Percentiles rank a stretch among this genome's conserved stretches.
Evolutionary conservation across 176 grass and related monocot genomes (phyloP).

Genomic region (Lolium rigidum): DNA sequence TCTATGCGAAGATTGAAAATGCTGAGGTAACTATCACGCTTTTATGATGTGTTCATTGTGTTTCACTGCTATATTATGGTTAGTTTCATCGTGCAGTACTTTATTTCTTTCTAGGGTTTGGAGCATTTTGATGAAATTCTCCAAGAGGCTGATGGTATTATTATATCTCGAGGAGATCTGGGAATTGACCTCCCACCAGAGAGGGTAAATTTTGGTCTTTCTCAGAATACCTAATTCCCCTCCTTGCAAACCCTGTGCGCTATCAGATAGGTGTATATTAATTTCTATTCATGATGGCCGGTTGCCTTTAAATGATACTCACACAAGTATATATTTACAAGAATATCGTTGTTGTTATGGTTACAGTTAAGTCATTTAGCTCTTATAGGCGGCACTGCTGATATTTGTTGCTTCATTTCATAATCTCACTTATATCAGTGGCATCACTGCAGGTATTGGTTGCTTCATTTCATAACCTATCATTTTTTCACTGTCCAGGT

Average conservation of each 20-base stretch:
- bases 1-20: slow-evolving; percentile 96
- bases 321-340: not conserved
- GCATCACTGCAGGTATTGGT: not conserved
- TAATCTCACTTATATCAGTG: not conserved
- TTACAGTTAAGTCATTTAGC: not conserved
- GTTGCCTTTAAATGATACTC: not conserved
- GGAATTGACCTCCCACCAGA: slow-evolving; percentile 97
- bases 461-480: slow-evolving; percentile 34
- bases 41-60: not conserved
- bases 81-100: slow-evolving; percentile 24
- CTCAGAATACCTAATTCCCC: not conserved
- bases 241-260: not conserved
- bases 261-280: slow-evolving; percentile 28
- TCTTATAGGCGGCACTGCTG: not conserved
- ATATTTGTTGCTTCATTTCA: slow-evolving; percentile 30
- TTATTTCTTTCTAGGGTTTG: slow-evolving; percentile 73
- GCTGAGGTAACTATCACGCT: slow-evolving; percentile 57
- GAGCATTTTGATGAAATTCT: slow-evolving; percentile 99
- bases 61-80: slow-evolving; percentile 38
- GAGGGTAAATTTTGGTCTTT: slow-evolving; percentile 56
- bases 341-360: slow-evolving; percentile 20
- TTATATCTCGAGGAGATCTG: slow-evolving; percentile 83
- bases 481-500: slow-evolving; percentile 64
- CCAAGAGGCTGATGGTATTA: slow-evolving; percentile 85
- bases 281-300: slow-evolving; percentile 9